phyloP scores from a whole-genome alignment of 2,329 filamentous ascomycete species.

The Diaporthe eres region DNA sequence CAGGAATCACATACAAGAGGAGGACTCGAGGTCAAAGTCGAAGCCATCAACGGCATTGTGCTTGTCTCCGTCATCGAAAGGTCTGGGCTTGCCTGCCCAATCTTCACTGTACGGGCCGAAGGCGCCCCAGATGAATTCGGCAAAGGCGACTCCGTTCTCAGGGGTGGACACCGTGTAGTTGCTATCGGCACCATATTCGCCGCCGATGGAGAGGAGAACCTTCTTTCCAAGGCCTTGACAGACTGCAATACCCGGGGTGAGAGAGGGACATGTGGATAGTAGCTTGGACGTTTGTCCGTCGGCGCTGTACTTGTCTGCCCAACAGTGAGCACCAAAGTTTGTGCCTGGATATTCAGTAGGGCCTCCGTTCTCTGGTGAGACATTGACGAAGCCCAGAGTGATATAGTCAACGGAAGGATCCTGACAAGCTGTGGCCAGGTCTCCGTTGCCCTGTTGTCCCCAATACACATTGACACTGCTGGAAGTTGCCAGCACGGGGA shows the following conservation, averaged over 20 bases:
- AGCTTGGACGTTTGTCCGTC: conserved; percentile 49
- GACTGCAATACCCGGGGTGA: conserved; percentile 53
- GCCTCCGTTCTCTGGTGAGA: conserved; percentile 54
- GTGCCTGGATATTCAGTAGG: conserved; percentile 52
- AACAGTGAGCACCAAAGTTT: conserved; percentile 57
- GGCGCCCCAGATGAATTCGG: conserved; percentile 54
- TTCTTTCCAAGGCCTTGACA: conserved; percentile 74
- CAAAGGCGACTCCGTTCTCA: conserved; percentile 52
- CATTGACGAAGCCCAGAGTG: conserved; percentile 57
- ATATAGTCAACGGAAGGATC: conserved; percentile 55
- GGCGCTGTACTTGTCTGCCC: conserved; percentile 49
- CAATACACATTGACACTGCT: conserved; percentile 42
- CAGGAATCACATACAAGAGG: conserved; percentile 43
- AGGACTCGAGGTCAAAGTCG: conserved; percentile 64
- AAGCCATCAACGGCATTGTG: conserved; percentile 64
- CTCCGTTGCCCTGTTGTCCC: conserved; percentile 49
- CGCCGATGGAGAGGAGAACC: conserved; percentile 75
- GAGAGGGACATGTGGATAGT: conserved; percentile 50
- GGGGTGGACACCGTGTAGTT: conserved; percentile 53
- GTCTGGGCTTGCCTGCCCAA: conserved; percentile 51
- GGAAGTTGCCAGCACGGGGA: conserved; percentile 42
- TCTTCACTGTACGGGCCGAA: conserved; percentile 53
- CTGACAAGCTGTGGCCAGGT: conserved; percentile 51
- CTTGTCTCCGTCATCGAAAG: conserved; percentile 55
- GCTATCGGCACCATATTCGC: conserved; percentile 51